Conservation (phyloP, 176 grass and related monocot species). For the Carex littledalei region DNA sequence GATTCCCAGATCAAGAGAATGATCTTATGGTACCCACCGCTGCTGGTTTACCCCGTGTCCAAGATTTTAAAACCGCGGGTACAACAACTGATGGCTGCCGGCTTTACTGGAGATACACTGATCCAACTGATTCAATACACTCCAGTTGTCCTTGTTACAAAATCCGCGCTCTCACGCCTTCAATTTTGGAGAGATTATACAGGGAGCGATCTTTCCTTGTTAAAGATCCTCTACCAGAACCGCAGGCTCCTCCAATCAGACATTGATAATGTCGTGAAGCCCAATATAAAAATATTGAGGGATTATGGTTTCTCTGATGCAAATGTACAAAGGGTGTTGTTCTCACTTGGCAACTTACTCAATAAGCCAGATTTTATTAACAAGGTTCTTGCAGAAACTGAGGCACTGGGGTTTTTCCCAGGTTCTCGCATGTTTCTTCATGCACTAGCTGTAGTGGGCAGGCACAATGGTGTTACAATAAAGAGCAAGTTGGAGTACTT, state of each 20-base stretch:
- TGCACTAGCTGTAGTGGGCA: not conserved
- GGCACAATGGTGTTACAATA: not conserved
- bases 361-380: not conserved
- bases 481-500: not conserved
- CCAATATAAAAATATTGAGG: not conserved
- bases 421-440: not conserved
- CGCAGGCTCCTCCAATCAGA: not conserved
- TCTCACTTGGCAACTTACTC: too few relatives aligned
- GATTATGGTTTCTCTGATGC: not conserved
- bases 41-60: not conserved
- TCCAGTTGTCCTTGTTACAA: not conserved
- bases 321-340: not conserved
- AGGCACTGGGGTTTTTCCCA: not conserved
- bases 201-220: not conserved
- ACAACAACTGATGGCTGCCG: constrained; percentile 7
- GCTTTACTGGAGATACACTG: constrained; percentile 16
- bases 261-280: not conserved
- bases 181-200: constrained; percentile 17
- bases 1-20: constrained; percentile 12
- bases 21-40: not conserved
- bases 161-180: constrained; percentile 4
- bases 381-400: not conserved
- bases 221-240: not conserved
- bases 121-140: not conserved
- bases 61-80: not conserved